These are phyloP conservation scores for Proliferodiscus dingleyae DNA, from an alignment of 2,329 filamentous ascomycete species.

Conservation along the genomic window DNA sequence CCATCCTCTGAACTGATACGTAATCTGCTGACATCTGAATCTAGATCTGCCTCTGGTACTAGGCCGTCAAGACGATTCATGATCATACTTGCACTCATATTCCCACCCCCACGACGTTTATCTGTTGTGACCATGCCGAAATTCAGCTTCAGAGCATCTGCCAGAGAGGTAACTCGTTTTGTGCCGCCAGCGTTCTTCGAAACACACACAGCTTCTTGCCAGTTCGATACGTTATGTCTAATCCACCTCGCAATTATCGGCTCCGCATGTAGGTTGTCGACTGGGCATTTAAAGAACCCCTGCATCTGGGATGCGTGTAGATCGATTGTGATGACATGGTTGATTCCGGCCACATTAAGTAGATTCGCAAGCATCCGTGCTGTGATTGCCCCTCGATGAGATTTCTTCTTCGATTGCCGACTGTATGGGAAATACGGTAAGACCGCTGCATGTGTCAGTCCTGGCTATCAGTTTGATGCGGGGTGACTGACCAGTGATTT, in stretches of 20 bases:
- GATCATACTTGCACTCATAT: slow-evolving; percentile 75
- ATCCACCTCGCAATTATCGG: slow-evolving; percentile 96
- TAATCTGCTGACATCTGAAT: slow-evolving; percentile 30
- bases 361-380: slow-evolving; percentile 96
- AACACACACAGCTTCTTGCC: slow-evolving; percentile 90
- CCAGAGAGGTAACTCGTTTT: slow-evolving; percentile 92
- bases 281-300: slow-evolving; percentile 95
- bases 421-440: slow-evolving; percentile 98
- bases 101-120: slow-evolving; percentile 55
- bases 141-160: slow-evolving; percentile 93
- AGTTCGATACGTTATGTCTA: slow-evolving; percentile 76
- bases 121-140: slow-evolving; percentile 95
- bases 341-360: slow-evolving; percentile 86
- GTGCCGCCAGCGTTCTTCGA: slow-evolving; percentile 98
- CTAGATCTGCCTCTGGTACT: slow-evolving; percentile 42
- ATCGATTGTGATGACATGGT: slow-evolving; percentile 96
- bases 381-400: slow-evolving; percentile 91
- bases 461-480: neutral
- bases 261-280: slow-evolving; percentile 95
- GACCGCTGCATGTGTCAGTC: slow-evolving; percentile 55
- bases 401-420: slow-evolving; percentile 98
- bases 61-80: slow-evolving; percentile 62
- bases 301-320: slow-evolving; percentile 98
- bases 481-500: slow-evolving; percentile 73
- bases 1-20: slow-evolving; percentile 22